Percentiles rank a stretch among this genome's conserved stretches.
phyloP scores from a whole-genome alignment of 2,329 filamentous ascomycete genomes.

The Aspergillus fumigatus region DNA sequence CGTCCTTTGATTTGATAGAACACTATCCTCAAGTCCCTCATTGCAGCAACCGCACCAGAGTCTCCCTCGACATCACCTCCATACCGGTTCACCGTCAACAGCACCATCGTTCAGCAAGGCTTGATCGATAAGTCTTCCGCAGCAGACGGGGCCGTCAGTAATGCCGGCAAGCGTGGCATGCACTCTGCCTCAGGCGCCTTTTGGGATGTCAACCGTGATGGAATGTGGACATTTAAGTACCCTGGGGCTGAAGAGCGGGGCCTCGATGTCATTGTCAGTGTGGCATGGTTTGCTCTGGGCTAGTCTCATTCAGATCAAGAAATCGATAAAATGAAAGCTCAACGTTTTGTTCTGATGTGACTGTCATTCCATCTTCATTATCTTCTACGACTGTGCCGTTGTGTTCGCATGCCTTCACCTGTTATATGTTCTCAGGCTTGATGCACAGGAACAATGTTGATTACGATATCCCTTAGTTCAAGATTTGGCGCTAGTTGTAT shows the following conservation, averaged over 20 bases:
- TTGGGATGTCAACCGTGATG: conserved; percentile 50
- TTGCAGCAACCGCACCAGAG: conserved; percentile 38
- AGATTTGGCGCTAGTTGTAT: not conserved
- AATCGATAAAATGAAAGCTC: conserved; percentile 4
- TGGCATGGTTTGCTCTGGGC: conserved; percentile 44
- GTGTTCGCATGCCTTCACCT: not conserved
- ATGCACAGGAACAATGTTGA: not conserved
- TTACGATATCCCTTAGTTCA: not conserved
- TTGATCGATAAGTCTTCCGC: conserved; percentile 52
- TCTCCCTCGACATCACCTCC: conserved; percentile 45
- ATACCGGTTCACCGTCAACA: conserved; percentile 96
- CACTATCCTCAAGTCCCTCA: conserved; percentile 38
- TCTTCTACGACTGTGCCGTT: not conserved
- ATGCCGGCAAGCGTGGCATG: conserved; percentile 73
- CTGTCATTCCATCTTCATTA: not conserved
- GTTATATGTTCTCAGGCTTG: not conserved
- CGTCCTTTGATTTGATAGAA: conserved; percentile 24
- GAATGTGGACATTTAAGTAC: conserved; percentile 52
- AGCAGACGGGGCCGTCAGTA: conserved; percentile 53
- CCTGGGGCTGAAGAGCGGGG: conserved; percentile 43
- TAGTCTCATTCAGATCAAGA: conserved; percentile 9
- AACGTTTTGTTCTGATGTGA: conserved; percentile 2
- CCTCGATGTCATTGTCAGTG: conserved; percentile 46
- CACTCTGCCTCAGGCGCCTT: conserved; percentile 48
- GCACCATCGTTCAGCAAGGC: conserved; percentile 91